Evolutionary conservation across 2,329 filamentous ascomycete species (phyloP), one percentile per base, ranked within the genome.

Genomic region (Diaporthe citriasiana): DNA sequence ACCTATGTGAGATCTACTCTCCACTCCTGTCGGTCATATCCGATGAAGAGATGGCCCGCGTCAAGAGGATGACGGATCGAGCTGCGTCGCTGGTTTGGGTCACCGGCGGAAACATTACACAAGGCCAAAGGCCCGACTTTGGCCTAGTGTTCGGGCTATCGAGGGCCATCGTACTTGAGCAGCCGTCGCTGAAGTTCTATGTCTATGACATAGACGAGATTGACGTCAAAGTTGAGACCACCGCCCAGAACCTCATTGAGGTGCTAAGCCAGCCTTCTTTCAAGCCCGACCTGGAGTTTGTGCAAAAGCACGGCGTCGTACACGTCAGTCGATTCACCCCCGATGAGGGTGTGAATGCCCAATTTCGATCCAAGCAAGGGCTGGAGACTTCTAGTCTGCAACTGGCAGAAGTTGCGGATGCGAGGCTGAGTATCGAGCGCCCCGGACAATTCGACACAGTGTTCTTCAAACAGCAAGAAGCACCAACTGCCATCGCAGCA

Each of bases 311-410:
- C 30, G 57, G 57, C 15, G 19, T 40, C 19, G 25, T 60, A 6
- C 57, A 78, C 40, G 60, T 78, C 25, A 80, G 79, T 27, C 77
- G 79, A 0, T 81, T 77, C 42, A 55, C n/a, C 1, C 79, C 79
- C 1, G 78, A 79, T 13, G 1, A 38, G 0, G 13, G 53, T 1
- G 45, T 79, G 10, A 81, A 81, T 47, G 66, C 73, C 4, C 42
- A 74, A 0, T 79, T 80, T 72, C 75, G 76, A 4, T 73, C 70
- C 19, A 22, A 8, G 27, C 19, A 63, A 13, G 35, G 22, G 8
- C 9, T 42, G 4, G 22, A 40, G n/a, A n/a, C n/a, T n/a, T n/a
- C n/a, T n/a, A n/a, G n/a, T n/a, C n/a, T n/a, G n/a, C n/a, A n/a
- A n/a, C n/a, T n/a, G 22, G 7, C 57, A n/a, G 15, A 19, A 10